phyloP scores from a whole-genome alignment of 768 basidiomycete genomes.

The Albatrellus ellisii region DNA sequence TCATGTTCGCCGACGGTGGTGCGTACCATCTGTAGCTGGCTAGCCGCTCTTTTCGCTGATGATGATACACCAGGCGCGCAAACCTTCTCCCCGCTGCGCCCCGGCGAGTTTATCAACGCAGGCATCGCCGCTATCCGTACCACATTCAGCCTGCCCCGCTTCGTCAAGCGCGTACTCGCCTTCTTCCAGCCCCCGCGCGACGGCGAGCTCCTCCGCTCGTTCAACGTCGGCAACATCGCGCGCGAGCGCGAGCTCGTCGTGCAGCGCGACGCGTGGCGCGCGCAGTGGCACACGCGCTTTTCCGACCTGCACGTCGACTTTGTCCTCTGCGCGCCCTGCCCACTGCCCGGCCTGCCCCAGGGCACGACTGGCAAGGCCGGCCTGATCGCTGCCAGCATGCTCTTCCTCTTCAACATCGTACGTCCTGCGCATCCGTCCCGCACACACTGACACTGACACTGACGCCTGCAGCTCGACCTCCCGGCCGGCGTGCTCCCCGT shows the following conservation, averaged over 20 bases:
- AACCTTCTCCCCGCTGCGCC: not conserved
- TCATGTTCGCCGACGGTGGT: not conserved
- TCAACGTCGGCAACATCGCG: not conserved
- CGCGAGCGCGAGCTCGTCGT: slow-evolving; percentile 17
- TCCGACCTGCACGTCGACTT: slow-evolving; percentile 21
- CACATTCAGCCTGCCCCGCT: slow-evolving; percentile 16
- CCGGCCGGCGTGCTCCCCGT: slow-evolving; percentile 34
- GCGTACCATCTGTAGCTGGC: not conserved
- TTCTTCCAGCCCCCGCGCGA: slow-evolving; percentile 17
- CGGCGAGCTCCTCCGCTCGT: slow-evolving; percentile 11
- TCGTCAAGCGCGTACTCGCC: slow-evolving; percentile 15
- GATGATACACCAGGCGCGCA: not conserved
- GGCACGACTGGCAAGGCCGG: not conserved
- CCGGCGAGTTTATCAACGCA: slow-evolving; percentile 13
- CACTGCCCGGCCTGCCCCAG: not conserved
- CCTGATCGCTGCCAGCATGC: not conserved
- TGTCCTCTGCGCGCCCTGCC: slow-evolving; percentile 16
- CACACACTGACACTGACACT: not conserved
- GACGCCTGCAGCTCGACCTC: slow-evolving; percentile 26
- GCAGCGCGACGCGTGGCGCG: slow-evolving; percentile 12
- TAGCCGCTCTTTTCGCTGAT: not conserved
- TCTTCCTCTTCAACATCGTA: not conserved
- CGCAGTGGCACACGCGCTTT: slow-evolving; percentile 16
- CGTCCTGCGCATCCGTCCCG: slow-evolving; percentile 14
- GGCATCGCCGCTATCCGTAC: slow-evolving; percentile 10